Base-by-base conservation (phyloP, 2,329 filamentous ascomycete genomes). In the Fusarium graminum region DNA sequence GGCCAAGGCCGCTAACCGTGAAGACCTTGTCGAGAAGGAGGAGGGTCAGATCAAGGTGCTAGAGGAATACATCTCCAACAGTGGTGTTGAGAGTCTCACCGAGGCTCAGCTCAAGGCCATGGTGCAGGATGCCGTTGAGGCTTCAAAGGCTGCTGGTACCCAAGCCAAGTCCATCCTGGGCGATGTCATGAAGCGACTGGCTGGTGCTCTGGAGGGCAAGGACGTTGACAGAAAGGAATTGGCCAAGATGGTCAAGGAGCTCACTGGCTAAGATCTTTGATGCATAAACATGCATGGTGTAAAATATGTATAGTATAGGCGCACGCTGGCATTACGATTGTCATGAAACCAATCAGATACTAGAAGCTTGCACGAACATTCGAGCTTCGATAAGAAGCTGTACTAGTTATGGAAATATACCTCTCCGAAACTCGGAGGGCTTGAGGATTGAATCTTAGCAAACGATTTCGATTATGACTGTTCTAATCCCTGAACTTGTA, bases 11-110 rank as follows among this genome's bases (percentile, higher is more conserved):
- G 90, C 88, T 1, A 86, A 86, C 5, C 83, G 92, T 38, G 79
- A 85, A 25, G 92, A 94, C 74, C 78, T 94, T 34, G 89, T 86
- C 0, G 85, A 88, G 56, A 91, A 91, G 79, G 91, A 94, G 80
- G 80, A 87, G 63, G 80, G 79, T 12, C 90, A 94, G 78, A 79
- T 90, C 46, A 78, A 78, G 30, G 83, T 94, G 4, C 74, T 93
- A 71, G 82, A 89, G 38, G 88, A 88, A 70, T 93, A 92, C 76
- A 80, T 86, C 6, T 81, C 82, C 9, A 80, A 79, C 61, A 87
- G 86, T 67, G 85, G 84, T 9, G 84, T 92, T 13, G 80, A 88
- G 76, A 83, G 82, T 13, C 71, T 92, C 52, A 77, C 80, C 3
- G 82, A 85, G 62, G 86, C 85, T 7, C 85, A 92, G 74, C 79